Evolutionary conservation across 163 green algal genomes (phyloP), one percentile per base, ranked within the genome.

Genomic region (Volvox carteri): DNA sequence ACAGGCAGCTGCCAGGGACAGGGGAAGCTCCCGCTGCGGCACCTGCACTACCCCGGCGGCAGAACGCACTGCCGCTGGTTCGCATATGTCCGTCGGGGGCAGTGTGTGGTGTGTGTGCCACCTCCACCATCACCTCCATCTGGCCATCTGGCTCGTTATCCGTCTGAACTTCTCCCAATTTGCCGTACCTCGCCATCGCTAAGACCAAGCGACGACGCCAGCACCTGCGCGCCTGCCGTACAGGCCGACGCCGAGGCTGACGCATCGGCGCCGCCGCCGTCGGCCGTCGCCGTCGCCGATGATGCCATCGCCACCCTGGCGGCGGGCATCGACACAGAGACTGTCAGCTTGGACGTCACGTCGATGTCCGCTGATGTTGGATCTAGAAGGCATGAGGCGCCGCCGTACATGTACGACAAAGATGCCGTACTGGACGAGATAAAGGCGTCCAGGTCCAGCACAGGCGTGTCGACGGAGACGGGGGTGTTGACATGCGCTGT

Each of bases 181-280:
- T 14, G 58, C 58, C 58, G 58, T 68, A 87, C 80, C 81, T 88
- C 65, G 21, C 11, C 67, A 0, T 33, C 37, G 1, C 8, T 30
- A 4, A 88, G 48, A 7, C 81, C 81, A 35, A 88, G 33, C 8
- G 48, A 58, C 23, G 67, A 33, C 46, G 81, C 81, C 65, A 88
- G 67, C 48, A 21, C n/a, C 1, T 37, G 12, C 0, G 81, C 65
- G 11, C 81, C 81, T 14, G 48, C 25, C 35, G 81, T 37, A 54
- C 81, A 88, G 0, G 67, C 81, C 21, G 35, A 21, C 23, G 67
- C 35, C 21, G 48, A 12, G 30, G 62, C 52, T 23, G 54, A 23
- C 35, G 76, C 35, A 30, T 14, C 33, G 18, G 37, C n/a, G 42
- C 18, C 30, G 39, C 39, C 41, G 25, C 56, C 41, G 25, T 37